Evolutionary conservation across 371 early-diverging fungal genomes (phyloP).

Genomic region (Mucor plumbeus): DNA sequence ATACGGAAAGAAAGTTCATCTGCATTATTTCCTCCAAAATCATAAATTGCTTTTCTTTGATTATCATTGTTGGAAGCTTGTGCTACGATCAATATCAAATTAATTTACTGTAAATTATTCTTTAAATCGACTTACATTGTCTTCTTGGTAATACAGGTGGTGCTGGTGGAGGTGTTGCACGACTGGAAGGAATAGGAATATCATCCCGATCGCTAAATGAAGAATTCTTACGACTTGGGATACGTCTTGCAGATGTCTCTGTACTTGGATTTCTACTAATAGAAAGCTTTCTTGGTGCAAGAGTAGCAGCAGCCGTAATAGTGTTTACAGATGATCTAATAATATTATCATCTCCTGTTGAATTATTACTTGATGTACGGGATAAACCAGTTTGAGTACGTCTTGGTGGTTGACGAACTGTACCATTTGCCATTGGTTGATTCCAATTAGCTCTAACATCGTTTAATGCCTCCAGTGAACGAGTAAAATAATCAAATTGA

Average conservation of each 20-base stretch:
- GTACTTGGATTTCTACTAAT: constrained; percentile 10
- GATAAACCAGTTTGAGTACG: constrained; percentile 8
- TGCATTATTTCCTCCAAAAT: constrained; percentile 64
- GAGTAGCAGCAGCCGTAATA: neutral
- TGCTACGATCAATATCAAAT: constrained; percentile 3
- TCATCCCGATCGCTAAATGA: constrained; percentile 21
- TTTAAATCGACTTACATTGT: constrained; percentile 23
- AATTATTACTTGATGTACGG: constrained; percentile 23
- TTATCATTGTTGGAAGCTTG: constrained; percentile 21
- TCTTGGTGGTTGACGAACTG: neutral
- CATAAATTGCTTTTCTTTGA: constrained; percentile 53
- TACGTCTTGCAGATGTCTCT: constrained; percentile 10
- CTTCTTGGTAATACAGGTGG: constrained; percentile 31
- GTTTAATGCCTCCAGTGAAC: constrained; percentile 49
- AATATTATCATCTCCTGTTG: constrained; percentile 4
- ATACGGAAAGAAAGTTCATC: constrained; percentile 73
- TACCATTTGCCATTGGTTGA: constrained; percentile 3
- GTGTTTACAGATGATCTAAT: neutral
- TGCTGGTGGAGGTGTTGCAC: constrained; percentile 10
- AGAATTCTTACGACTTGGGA: constrained; percentile 16
- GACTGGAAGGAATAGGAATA: constrained; percentile 2
- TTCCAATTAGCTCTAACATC: constrained; percentile 22
- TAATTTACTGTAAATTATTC: neutral
- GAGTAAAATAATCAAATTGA: constrained; percentile 55
- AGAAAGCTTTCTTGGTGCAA: constrained; percentile 10